phyloP scores from a whole-genome alignment of 2,329 filamentous ascomycete species.

The Chaetomium globosum region DNA sequence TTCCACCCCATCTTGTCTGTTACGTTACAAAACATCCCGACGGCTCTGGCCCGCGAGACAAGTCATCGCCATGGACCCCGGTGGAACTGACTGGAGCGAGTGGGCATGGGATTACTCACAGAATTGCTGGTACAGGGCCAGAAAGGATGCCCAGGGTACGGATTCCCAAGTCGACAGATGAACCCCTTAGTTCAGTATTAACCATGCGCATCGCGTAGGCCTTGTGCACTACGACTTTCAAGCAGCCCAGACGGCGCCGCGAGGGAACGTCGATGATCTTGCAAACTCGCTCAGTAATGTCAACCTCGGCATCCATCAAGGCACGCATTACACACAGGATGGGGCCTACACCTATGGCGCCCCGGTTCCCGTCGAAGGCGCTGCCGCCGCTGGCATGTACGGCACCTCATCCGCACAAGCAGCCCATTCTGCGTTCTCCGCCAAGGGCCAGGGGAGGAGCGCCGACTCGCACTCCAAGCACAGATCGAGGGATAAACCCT shows the following conservation, averaged over 20 bases:
- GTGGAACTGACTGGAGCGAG: conserved; percentile 34
- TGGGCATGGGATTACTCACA: conserved; percentile 40
- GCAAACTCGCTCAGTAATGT: conserved; percentile 10
- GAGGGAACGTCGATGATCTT: conserved; percentile 23
- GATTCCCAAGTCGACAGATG: background rate
- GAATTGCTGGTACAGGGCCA: conserved; percentile 39
- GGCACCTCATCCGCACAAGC: background rate
- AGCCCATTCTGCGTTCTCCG: background rate
- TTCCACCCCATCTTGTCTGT: too few relatives aligned
- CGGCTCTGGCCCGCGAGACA: conserved; percentile 1
- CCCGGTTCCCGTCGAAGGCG: background rate
- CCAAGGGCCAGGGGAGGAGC: conserved; percentile 13
- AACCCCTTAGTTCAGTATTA: background rate
- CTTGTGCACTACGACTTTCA: conserved; percentile 23
- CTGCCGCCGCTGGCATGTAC: background rate
- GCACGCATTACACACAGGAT: conserved; percentile 19
- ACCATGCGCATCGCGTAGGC: conserved; percentile 20
- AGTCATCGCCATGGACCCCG: background rate
- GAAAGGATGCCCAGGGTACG: conserved; percentile 40
- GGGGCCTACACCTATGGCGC: conserved; percentile 18
- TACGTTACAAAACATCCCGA: conserved; percentile 13
- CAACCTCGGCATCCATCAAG: conserved; percentile 17
- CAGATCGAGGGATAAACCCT: conserved; percentile 12
- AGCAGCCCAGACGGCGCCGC: conserved; percentile 13
- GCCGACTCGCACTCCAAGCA: conserved; percentile 2